Evolutionary conservation across 2,329 filamentous ascomycete species (phyloP).

Genomic region (Cryphonectria naterciae): DNA sequence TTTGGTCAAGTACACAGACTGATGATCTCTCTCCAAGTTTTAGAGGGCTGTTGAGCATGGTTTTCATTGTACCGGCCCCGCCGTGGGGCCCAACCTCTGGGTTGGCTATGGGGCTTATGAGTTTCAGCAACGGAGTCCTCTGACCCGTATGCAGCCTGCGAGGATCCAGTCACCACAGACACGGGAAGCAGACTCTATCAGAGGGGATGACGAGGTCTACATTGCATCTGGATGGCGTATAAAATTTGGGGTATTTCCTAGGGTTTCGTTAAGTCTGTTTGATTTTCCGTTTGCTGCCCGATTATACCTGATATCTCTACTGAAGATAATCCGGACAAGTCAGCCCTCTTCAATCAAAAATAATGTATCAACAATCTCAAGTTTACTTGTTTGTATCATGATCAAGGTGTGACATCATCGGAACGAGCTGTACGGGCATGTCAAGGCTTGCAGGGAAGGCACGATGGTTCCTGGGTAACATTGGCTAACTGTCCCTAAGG

Average conservation of each 20-base stretch:
- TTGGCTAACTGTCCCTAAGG: not conserved
- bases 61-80: not conserved
- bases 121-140: conserved; percentile 49
- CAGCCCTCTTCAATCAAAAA: conserved; percentile 13
- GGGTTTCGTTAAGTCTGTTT: conserved; percentile 32
- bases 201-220: conserved; percentile 56
- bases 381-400: not conserved
- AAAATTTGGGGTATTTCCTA: conserved; percentile 38
- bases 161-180: conserved; percentile 42
- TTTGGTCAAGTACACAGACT: not conserved
- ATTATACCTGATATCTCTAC: conserved; percentile 3
- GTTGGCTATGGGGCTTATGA: conserved; percentile 25
- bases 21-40: not conserved
- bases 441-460: not conserved
- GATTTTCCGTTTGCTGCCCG: conserved; percentile 25
- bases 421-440: not conserved
- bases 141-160: conserved; percentile 50
- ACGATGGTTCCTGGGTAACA: not conserved
- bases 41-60: not conserved
- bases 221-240: conserved; percentile 56
- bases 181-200: conserved; percentile 45
- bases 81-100: conserved; percentile 17
- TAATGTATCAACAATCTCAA: not conserved
- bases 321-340: conserved; percentile 15
- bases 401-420: not conserved